Conservation (phyloP, 768 basidiomycete species). For the Rhodocollybia butyracea region DNA sequence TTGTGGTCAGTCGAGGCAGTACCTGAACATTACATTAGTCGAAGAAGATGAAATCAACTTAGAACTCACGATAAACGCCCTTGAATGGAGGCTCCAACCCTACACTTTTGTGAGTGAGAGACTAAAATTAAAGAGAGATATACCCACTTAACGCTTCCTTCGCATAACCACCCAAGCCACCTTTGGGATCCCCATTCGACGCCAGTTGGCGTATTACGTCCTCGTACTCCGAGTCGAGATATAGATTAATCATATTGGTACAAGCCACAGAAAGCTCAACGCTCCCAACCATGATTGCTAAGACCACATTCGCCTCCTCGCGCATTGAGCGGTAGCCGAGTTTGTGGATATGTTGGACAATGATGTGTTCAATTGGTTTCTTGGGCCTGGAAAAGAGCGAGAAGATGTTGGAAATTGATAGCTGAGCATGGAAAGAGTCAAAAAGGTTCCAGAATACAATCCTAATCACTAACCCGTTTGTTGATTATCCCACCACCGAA, state of each 20-base stretch:
- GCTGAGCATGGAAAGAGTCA: conserved; percentile 1
- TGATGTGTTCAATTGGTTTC: conserved; percentile 44
- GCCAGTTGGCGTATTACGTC: conserved; percentile 31
- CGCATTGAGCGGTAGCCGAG: conserved; percentile 53
- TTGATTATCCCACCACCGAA: conserved; percentile 29
- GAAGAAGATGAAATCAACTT: neutral
- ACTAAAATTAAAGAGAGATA: too few species aligned
- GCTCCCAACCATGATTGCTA: conserved; percentile 69
- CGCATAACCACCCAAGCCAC: conserved; percentile 50
- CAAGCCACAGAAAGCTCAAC: conserved; percentile 70
- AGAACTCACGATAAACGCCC: conserved; percentile 58
- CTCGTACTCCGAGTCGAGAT: conserved; percentile 49
- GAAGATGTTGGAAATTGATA: conserved; percentile 40
- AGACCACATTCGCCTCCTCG: conserved; percentile 61
- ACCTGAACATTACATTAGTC: conserved; percentile 26
- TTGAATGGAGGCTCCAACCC: conserved; percentile 73
- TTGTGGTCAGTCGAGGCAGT: conserved; percentile 43
- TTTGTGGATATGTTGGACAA: conserved; percentile 56
- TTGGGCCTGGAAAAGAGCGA: conserved; percentile 44
- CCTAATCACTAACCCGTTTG: too few species aligned
- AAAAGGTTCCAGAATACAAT: too few species aligned
- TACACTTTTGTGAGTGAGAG: conserved; percentile 21
- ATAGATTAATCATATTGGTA: conserved; percentile 63
- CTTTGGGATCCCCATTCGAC: conserved; percentile 32
- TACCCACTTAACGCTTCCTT: conserved; percentile 71